Evolutionary conservation across 2,329 filamentous ascomycete genomes (phyloP).

Genomic region (Fusarium tanahbumbuense): DNA sequence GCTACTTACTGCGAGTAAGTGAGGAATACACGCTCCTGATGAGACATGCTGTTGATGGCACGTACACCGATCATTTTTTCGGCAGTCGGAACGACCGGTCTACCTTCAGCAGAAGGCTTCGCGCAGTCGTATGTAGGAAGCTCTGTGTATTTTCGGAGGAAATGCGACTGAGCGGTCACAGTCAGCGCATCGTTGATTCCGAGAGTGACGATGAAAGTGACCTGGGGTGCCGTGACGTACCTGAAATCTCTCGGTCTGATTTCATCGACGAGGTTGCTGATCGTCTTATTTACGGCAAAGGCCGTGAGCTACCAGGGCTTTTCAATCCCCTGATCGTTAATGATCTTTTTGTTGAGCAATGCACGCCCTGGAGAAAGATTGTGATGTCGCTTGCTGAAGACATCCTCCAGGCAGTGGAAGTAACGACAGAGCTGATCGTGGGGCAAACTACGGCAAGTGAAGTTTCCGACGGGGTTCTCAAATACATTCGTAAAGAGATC

Average conservation of each 20-base stretch:
- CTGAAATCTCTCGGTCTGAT: conserved; percentile 14
- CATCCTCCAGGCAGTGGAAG: conserved; percentile 28
- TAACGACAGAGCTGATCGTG: neutral
- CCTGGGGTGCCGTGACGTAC: accelerated
- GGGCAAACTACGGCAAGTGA: neutral
- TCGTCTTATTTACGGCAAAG: conserved; percentile 42
- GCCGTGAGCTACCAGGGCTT: conserved; percentile 67
- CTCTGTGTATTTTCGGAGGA: neutral
- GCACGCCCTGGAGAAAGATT: conserved; percentile 62
- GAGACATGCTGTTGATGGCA: conserved; percentile 62
- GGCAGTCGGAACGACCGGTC: neutral
- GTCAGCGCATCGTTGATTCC: neutral
- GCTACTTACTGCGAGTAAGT: conserved; percentile 52
- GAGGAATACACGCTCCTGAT: conserved; percentile 49
- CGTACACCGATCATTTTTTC: conserved; percentile 58
- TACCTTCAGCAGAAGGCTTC: neutral
- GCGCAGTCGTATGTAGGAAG: neutral
- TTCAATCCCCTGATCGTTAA: conserved; percentile 70
- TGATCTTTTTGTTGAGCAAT: conserved; percentile 71
- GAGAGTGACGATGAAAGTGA: neutral
- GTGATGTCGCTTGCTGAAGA: conserved; percentile 46
- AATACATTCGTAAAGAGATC: neutral
- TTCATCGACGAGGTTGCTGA: conserved; percentile 40
- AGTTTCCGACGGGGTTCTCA: neutral
- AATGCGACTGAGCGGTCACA: conserved; percentile 3